Base-by-base conservation (phyloP, 2,329 filamentous ascomycete genomes). In the Colletotrichum godetiae region DNA sequence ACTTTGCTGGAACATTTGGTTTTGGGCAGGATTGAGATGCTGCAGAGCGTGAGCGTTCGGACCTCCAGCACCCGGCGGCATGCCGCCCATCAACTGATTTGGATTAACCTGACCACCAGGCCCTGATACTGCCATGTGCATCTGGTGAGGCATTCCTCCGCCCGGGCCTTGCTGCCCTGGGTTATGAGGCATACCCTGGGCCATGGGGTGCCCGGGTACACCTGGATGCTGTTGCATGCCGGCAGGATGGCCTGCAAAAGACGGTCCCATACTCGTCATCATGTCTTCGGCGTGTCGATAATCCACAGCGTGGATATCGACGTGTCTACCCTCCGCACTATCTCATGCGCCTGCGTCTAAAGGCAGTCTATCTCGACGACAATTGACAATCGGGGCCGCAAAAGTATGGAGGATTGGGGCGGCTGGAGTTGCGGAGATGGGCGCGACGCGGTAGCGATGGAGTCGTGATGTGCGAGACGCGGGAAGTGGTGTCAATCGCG, bases 51-150 rank as follows among this genome's bases (percentile, higher is more conserved):
- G 93, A 73, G 90, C 88, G 82, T 91, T 93, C 72, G 90, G 90
- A 67, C 86, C 88, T 76, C 84, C 86, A 67, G 87, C 88, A 74
- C 92, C 90, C 35, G 92, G 92, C 75, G 93, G 92, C 91, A 95
- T 94, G 71, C 89, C 92, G 76, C 86, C 89, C 92, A 95, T 94
- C 88, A 95, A 90, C 69, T 91, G 89, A 33, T 89, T 90, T 78
- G 93, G 92, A 80, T 91, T 94, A 76, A 94, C 92, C 80, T 94
- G 92, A 74, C 89, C 90, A 76, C 91, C 91, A 24, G 93, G 92
- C 46, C 90, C 92, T 71, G 93, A 93, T 33, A 93, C 93, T 74
- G 89, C 91, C 85, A 94, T 93, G 77, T 93, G 92, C 77, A 92
- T 88, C 82, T 94, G 92, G 81, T 93, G 93, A 77, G 89, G 89